Conservation (phyloP, 257 asterid species). For the Lantana camara region DNA sequence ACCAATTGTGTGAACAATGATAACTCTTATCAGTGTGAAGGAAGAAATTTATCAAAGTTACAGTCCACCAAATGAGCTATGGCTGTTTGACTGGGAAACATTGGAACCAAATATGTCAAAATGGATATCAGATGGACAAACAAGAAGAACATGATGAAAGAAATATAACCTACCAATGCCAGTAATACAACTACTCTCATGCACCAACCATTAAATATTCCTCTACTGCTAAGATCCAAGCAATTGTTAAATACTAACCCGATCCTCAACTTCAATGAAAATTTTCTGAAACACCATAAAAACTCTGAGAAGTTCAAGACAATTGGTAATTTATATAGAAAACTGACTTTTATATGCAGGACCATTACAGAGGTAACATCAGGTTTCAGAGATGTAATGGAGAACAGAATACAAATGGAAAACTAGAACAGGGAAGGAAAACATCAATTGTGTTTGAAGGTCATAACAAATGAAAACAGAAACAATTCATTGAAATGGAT, state of each 20-base stretch:
- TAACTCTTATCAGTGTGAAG: constrained; percentile 8
- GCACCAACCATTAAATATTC: not conserved
- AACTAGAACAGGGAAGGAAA: not conserved
- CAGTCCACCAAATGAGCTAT: constrained; percentile 8
- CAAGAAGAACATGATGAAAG: not conserved
- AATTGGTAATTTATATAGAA: not conserved
- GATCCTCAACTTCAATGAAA: not conserved
- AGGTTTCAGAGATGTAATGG: not conserved
- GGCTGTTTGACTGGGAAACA: not conserved
- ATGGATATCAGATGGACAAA: not conserved
- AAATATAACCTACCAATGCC: not conserved
- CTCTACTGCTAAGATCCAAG: not conserved
- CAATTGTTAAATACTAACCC: too few species aligned
- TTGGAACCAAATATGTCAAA: not conserved
- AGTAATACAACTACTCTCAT: not conserved
- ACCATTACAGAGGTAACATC: not conserved
- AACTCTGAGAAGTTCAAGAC: not conserved
- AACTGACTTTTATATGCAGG: not conserved
- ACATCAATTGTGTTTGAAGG: not conserved
- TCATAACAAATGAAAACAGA: not conserved
- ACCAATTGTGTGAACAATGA: constrained; percentile 6
- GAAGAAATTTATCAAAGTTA: not conserved
- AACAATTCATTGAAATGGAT: not conserved
- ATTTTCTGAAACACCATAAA: not conserved
- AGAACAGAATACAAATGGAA: not conserved